Evolutionary conservation across 495 filamentous ascomycete genomes (phyloP), one percentile per base, ranked within the genome.

Genomic region (Penicillium samsonianum): DNA sequence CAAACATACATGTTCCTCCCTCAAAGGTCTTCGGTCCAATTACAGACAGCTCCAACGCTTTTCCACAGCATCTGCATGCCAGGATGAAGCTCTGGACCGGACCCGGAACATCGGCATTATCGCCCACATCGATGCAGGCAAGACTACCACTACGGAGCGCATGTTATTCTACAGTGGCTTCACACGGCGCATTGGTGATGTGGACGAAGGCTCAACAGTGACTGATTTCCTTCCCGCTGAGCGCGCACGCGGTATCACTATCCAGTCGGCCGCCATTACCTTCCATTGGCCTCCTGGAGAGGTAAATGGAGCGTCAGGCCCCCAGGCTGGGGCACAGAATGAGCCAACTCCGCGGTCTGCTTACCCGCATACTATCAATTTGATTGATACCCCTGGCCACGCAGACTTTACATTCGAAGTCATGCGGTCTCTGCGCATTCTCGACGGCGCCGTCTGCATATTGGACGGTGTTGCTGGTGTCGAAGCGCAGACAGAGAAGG

Each of bases 331-430:
- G 17, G 12, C 55, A 7, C 60, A 65, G 11, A 57, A 70, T 48
- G 43, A 73, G 66, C 49, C 19, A 56, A 53, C 53, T 58, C 71
- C 55, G 55, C 37, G 75, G 55, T 68, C 75, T 51, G 50, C 79
- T 58, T 58, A 78, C 65, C 62, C 81, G 19, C 87, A 92, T 64
- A 88, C 82, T 7, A 87, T 99, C 67, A 98, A 98, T 72, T 78
- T 99, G 2, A 98, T 99, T 45, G 95, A 99, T 71, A 99, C 95
- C 0, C 95, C 95, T 0, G 95, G 95, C 3, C 95, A 99, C 63
- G 93, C 95, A 23, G 95, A 99, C 69, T 99, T 99, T 68, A 96
- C 94, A 2, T 98, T 98, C 62, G 95, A 99, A 70, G 95, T 99
- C 16, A 82, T 97, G 59, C 86, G 95, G 16, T 97, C 93, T 17